Evolutionary conservation across 1,139 yeast genomes (phyloP), one percentile per base, ranked within the genome.

Genomic region (Geotrichum aggregatum): DNA sequence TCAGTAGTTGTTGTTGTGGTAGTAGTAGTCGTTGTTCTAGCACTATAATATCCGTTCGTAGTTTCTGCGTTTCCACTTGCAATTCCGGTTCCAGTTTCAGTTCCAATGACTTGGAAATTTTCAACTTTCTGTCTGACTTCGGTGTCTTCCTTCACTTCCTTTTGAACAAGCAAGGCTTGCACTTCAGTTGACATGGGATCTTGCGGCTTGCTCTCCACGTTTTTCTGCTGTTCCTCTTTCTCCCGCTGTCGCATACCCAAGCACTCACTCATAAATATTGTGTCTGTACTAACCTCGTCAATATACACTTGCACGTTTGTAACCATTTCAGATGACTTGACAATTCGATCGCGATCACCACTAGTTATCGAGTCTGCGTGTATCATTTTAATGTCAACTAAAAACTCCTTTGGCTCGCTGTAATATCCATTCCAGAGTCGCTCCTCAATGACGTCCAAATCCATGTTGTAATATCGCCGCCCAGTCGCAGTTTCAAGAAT

Each of bases 371-470:
- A 79, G 70, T 94, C 99, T 44, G 76, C 76, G 44, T 87, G 84
- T 44, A 94, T 91, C 80, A 86, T 77, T 65, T 83, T 87, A 49
- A 94, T 78, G 65, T 94, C 98, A 60, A 78, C 80, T 60, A 91
- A 70, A 65, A 87, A 91, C 66, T 92, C 98, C 60, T 81, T 84
- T 13, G 98, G 97, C 62, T 91, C 97, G 33, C 91, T 84, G 65
- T 94, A 92, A 66, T 72, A 92, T 0, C 98, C 98, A 68, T 92
- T 92, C 98, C 98, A 92, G 52, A 94, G 72, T 54, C 98, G 76
- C 64, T 92, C 98, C 64, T 92, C 99, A 46, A 94, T 81, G 18
- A 89, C 83, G 65, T 92, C 98, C 56, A 94, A 73, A 64, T 92
- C 98, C 87, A 92, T 94, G 62, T 92, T 92, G 70, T 76, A 77